Percentiles rank a stretch among this genome's conserved stretches.
Conservation (phyloP, 306 rosid species). For the Rubus parviflorus region DNA sequence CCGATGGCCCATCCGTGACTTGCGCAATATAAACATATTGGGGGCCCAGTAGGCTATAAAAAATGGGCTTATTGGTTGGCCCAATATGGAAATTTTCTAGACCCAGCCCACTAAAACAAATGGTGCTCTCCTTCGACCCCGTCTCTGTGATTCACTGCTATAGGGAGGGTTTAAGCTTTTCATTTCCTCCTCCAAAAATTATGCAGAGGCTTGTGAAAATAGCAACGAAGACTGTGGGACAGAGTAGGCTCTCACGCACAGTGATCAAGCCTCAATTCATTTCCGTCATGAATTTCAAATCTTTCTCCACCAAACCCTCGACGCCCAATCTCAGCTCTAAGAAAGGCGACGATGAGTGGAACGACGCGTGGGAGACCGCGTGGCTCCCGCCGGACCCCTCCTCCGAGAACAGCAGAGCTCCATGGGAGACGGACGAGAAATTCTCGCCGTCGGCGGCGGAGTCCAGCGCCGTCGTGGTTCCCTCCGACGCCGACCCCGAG, state of each 20-base stretch:
- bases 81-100: neutral
- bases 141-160: neutral
- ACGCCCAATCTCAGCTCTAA: conserved; percentile 23
- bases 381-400: conserved; percentile 87
- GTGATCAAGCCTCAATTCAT: conserved; percentile 13
- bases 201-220: conserved; percentile 56
- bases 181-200: neutral
- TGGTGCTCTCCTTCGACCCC: neutral
- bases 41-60: too few relatives aligned
- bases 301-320: conserved; percentile 17
- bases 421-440: conserved; percentile 83
- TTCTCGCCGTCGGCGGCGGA: conserved; percentile 34
- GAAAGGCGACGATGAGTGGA: conserved; percentile 80
- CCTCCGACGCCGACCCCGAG: conserved; percentile 59
- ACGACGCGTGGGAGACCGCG: conserved; percentile 89
- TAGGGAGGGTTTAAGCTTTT: conserved; percentile 9
- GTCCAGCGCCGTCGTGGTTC: conserved; percentile 15
- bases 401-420: conserved; percentile 47
- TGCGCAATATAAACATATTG: too few relatives aligned
- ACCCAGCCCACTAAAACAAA: neutral
- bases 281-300: conserved; percentile 14
- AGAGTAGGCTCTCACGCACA: conserved; percentile 4
- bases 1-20: too few relatives aligned
- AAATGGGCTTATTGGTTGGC: neutral
- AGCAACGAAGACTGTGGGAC: conserved; percentile 24